Evolutionary conservation across 495 filamentous ascomycete species (phyloP).

Genomic region (Cetradonia linearis): DNA sequence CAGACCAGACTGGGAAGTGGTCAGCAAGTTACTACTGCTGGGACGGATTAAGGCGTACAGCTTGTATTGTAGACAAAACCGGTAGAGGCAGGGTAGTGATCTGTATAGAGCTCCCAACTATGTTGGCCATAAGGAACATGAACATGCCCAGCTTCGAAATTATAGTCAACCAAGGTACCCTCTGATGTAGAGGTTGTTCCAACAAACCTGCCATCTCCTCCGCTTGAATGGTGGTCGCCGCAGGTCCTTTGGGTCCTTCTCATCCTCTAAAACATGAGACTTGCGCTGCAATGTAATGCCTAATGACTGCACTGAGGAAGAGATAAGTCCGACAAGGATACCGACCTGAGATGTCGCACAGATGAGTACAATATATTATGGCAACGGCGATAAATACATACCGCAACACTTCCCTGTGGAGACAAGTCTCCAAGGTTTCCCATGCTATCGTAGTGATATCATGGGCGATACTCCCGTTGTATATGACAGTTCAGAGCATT

Average conservation of each 20-base stretch:
- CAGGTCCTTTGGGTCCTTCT: slow-evolving; percentile 68
- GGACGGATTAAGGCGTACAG: slow-evolving; percentile 39
- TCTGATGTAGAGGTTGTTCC: not conserved
- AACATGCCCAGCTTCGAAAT: slow-evolving; percentile 65
- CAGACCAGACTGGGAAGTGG: slow-evolving; percentile 56
- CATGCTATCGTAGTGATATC: slow-evolving; percentile 37
- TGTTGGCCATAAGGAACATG: slow-evolving; percentile 91
- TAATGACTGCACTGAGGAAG: slow-evolving; percentile 86
- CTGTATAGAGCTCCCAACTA: slow-evolving; percentile 91
- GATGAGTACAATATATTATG: slow-evolving; percentile 14
- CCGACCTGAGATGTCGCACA: slow-evolving; percentile 53
- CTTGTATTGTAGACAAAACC: slow-evolving; percentile 89
- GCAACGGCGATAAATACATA: slow-evolving; percentile 36
- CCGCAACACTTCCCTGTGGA: slow-evolving; percentile 75
- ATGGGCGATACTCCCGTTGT: not conserved
- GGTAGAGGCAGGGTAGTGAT: slow-evolving; percentile 94
- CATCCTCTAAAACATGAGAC: slow-evolving; percentile 94
- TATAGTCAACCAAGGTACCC: slow-evolving; percentile 6
- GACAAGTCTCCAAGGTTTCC: slow-evolving; percentile 74
- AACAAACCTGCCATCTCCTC: slow-evolving; percentile 76
- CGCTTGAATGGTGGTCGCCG: slow-evolving; percentile 81
- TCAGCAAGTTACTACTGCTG: slow-evolving; percentile 8
- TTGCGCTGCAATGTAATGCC: slow-evolving; percentile 98
- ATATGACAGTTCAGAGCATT: not conserved
- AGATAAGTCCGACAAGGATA: slow-evolving; percentile 83